Percentiles rank a stretch among this genome's conserved stretches.
Conservation (phyloP, 2,329 filamentous ascomycete species). For the Microdochium nivale region DNA sequence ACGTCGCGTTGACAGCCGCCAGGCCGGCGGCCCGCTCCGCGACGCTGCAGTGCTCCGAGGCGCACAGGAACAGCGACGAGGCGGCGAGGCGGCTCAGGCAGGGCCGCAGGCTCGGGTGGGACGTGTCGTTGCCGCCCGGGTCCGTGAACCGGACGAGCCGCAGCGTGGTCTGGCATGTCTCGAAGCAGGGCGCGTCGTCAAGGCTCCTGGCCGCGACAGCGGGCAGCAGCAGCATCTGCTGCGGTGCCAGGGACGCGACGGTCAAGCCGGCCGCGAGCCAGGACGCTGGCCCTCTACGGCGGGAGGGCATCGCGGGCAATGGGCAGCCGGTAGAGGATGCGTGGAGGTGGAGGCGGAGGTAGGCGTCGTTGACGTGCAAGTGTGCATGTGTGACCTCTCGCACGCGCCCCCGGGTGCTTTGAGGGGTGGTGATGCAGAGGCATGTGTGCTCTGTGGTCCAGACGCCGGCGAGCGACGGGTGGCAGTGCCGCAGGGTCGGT, state of each 20-base stretch:
- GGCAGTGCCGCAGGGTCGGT: no score
- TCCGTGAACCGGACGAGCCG: conserved; percentile 21
- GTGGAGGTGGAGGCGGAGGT: no score
- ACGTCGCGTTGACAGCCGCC: conserved; percentile 24
- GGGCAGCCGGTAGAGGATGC: no score
- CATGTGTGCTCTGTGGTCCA: no score
- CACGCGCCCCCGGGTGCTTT: no score
- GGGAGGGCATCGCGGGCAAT: no score
- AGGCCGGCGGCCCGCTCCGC: conserved; percentile 15
- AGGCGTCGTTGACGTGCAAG: no score
- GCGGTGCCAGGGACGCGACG: neutral
- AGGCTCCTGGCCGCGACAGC: neutral
- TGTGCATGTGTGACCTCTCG: no score
- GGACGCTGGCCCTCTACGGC: no score
- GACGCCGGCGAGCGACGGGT: no score
- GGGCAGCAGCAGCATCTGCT: neutral
- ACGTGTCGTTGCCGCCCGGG: conserved; percentile 4
- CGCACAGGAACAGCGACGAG: conserved; percentile 27
- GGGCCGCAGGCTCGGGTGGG: conserved; percentile 9
- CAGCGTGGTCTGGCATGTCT: conserved; percentile 22
- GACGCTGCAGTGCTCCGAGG: conserved; percentile 23
- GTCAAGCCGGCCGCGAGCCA: no score
- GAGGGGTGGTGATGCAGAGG: no score
- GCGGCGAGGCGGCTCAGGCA: conserved; percentile 20
- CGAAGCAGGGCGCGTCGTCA: conserved; percentile 15